Evolutionary conservation across 2,329 filamentous ascomycete genomes (phyloP).

Genomic region (Cercospora canescens): DNA sequence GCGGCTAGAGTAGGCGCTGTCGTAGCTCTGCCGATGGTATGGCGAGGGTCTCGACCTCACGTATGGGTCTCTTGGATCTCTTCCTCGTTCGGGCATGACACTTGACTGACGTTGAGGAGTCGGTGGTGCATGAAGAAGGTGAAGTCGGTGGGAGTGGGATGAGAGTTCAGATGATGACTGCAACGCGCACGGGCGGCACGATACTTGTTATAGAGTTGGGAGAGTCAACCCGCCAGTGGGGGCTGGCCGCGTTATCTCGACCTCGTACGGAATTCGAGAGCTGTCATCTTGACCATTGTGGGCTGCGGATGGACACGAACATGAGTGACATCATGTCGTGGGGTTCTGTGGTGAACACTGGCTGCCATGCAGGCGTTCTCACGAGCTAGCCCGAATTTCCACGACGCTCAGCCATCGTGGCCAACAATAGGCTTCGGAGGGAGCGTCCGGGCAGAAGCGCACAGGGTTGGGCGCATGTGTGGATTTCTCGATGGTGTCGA

Average conservation of each 20-base stretch:
- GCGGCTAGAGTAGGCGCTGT: conserved; percentile 11
- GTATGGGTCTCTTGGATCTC: conserved; percentile 6
- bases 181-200: neutral
- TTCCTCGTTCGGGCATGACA: conserved; percentile 4
- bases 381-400: neutral
- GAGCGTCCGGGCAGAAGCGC: neutral
- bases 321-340: conserved; percentile 5
- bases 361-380: neutral
- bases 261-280: neutral
- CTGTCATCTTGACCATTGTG: neutral
- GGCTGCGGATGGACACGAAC: neutral
- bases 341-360: neutral
- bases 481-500: neutral
- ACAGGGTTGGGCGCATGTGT: neutral
- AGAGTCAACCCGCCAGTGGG: neutral
- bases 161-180: neutral
- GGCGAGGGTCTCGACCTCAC: conserved; percentile 1
- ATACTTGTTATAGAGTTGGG: conserved; percentile 2
- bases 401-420: conserved; percentile 7
- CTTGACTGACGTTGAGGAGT: neutral
- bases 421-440: neutral
- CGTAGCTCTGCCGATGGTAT: conserved; percentile 8
- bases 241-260: neutral
- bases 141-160: neutral
- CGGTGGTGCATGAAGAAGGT: conserved; percentile 1